These are phyloP conservation scores for Escallonia herrerae DNA, from an alignment of 129 eudicot genomes.

Conservation along the genomic window DNA sequence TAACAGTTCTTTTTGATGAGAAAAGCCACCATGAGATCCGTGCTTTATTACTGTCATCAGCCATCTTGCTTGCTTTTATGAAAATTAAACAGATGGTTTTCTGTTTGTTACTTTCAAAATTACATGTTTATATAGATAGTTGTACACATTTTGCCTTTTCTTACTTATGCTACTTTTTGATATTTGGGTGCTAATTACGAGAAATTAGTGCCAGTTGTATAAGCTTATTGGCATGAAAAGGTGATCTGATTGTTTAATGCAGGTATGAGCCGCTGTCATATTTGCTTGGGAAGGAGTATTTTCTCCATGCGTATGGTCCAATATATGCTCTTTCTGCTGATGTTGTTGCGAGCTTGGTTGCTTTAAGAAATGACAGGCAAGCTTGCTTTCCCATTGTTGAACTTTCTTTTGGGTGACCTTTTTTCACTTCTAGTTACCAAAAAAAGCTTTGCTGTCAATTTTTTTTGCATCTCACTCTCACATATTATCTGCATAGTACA, in stretches of 20 bases:
- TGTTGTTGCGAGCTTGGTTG: constrained; percentile 79
- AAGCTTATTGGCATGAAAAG: not conserved
- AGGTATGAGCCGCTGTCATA: constrained; percentile 81
- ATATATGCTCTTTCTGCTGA: constrained; percentile 87
- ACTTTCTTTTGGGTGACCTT: not conserved
- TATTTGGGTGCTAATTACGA: not conserved
- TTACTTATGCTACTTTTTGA: too few relatives aligned
- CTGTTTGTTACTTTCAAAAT: too few relatives aligned
- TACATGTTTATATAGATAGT: too few relatives aligned
- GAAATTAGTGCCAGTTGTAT: not conserved
- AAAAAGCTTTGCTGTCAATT: not conserved
- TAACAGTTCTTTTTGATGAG: too few relatives aligned
- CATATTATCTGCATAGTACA: not conserved
- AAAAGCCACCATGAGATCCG: too few relatives aligned
- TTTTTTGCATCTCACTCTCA: not conserved
- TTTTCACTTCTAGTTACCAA: not conserved
- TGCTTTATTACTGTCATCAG: too few relatives aligned
- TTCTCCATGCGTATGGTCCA: constrained; percentile 99
- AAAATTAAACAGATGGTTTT: too few relatives aligned
- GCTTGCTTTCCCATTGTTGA: constrained; percentile 3
- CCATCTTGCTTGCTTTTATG: too few relatives aligned
- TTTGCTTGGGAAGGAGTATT: constrained; percentile 91
- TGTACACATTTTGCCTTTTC: too few relatives aligned
- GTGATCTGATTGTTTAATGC: constrained; percentile 19
- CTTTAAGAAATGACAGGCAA: constrained; percentile 82